Evolutionary conservation across 139 green algal genomes (phyloP), one percentile per base, ranked within the genome.

Genomic region (Penium margaritaceum): DNA sequence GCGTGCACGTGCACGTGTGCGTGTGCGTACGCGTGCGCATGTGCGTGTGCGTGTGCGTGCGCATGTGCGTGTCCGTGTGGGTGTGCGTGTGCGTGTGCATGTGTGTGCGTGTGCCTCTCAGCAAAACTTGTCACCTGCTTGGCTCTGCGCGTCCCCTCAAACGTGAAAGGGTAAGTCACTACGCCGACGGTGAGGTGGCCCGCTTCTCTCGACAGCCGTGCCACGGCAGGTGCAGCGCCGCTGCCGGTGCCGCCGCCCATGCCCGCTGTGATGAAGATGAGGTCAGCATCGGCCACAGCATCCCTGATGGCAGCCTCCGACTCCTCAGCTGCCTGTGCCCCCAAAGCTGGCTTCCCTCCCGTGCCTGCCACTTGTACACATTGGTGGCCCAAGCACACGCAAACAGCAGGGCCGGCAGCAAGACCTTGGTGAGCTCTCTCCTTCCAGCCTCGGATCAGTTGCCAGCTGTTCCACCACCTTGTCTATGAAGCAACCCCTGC

Each of bases 171-270:
- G 24, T 86, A 91, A 2, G 93, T 98, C 21, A 97, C 93, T 63
- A 98, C 95, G 63, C 88, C 93, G 0, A 98, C 93, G 1, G 93
- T 98, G 0, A 98, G 85, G 53, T 96, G 91, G 67, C 92, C 93
- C 84, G 93, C 77, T 60, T 85, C 84, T 46, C 92, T 91, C 6
- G 91, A 90, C 6, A 92, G 70, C 24, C 77, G 65, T 1, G 91
- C 93, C 5, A 98, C 89, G 9, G 97, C 82, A 1, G 93, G 93
- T 0, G 93, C 92, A 1, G 93, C 93, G 32, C 93, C 93, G 24
- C 87, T 95, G 68, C 93, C 93, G 0, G 93, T 98, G 72, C 93
- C 93, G 38, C 93, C 93, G 27, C 93, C 93, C 93, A 98, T 97
- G 27, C 93, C 93, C 4, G 93, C 93, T 54, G 91, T 97, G 21